These are phyloP conservation scores for Clavispora fructus DNA, from an alignment of 805 yeast species.

Conservation along the genomic window DNA sequence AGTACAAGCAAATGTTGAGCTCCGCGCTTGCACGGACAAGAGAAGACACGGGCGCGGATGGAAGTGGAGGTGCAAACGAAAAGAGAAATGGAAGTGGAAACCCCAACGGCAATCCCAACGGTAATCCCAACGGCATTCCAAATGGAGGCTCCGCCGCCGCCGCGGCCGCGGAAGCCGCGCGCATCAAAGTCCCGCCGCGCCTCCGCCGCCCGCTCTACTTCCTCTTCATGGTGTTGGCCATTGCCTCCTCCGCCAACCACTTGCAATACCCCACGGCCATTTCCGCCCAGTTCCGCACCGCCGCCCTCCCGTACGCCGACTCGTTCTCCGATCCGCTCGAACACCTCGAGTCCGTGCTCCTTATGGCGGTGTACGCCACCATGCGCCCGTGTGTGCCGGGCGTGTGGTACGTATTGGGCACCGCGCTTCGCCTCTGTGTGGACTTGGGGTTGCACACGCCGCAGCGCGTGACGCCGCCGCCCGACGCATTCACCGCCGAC, in stretches of 20 bases:
- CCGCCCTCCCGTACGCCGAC: slow-evolving; percentile 58
- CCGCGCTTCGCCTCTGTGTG: slow-evolving; percentile 72
- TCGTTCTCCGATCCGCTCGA: slow-evolving; percentile 61
- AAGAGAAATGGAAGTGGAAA: no score
- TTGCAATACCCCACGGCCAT: slow-evolving; percentile 59
- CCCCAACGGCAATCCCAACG: no score
- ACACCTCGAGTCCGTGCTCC: slow-evolving; percentile 64
- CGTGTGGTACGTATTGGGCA: slow-evolving; percentile 86
- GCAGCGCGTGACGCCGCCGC: slow-evolving; percentile 3
- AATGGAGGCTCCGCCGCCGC: neutral
- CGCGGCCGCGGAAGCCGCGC: slow-evolving; percentile 21
- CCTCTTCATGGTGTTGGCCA: slow-evolving; percentile 71
- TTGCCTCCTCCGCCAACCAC: slow-evolving; percentile 71
- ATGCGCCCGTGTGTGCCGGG: slow-evolving; percentile 91
- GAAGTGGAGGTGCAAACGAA: no score
- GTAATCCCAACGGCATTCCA: no score
- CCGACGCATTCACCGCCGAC: slow-evolving; percentile 58
- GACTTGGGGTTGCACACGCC: slow-evolving; percentile 81
- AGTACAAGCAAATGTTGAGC: slow-evolving; percentile 30
- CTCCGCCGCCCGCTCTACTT: slow-evolving; percentile 60
- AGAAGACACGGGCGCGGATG: no score
- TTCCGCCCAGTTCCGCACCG: slow-evolving; percentile 63
- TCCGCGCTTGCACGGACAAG: slow-evolving; percentile 1
- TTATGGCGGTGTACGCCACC: slow-evolving; percentile 64
- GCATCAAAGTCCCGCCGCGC: slow-evolving; percentile 40